Evolutionary conservation across 345 rosid genomes (phyloP).

Genomic region (Hypericum perforatum): DNA sequence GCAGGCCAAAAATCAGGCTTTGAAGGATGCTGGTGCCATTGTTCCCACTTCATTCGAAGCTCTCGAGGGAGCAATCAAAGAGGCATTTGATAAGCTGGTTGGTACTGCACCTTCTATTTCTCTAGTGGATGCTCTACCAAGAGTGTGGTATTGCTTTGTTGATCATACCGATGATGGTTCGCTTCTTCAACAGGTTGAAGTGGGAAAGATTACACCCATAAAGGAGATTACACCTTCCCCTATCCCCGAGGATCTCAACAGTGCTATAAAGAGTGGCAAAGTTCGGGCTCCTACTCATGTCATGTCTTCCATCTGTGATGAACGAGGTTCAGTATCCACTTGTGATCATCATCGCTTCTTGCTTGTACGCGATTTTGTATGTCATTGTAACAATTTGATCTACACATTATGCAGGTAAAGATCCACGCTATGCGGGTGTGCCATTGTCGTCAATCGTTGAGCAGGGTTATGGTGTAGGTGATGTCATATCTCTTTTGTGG

Average conservation of each 20-base stretch:
- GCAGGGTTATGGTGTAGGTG: slow-evolving; percentile 87
- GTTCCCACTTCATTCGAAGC: slow-evolving; percentile 94
- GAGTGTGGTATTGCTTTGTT: neutral
- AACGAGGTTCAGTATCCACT: slow-evolving; percentile 48
- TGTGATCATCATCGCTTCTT: neutral
- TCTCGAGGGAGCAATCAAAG: slow-evolving; percentile 61
- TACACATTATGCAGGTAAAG: slow-evolving; percentile 53
- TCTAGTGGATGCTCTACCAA: neutral
- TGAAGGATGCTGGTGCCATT: slow-evolving; percentile 74
- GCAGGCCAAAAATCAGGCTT: slow-evolving; percentile 95
- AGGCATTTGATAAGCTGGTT: slow-evolving; percentile 84
- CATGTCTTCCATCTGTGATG: slow-evolving; percentile 92
- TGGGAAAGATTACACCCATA: slow-evolving; percentile 54
- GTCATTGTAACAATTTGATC: slow-evolving; percentile 5
- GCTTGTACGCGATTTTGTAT: neutral
- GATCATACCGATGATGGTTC: slow-evolving; percentile 7
- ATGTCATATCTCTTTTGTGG: slow-evolving; percentile 92
- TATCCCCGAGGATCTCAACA: slow-evolving; percentile 92
- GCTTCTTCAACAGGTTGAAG: slow-evolving; percentile 45
- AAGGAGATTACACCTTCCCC: slow-evolving; percentile 83
- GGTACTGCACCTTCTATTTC: slow-evolving; percentile 15
- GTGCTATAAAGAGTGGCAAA: slow-evolving; percentile 92
- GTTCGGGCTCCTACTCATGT: slow-evolving; percentile 95
- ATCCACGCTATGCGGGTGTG: slow-evolving; percentile 96
- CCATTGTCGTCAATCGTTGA: slow-evolving; percentile 96